Evolutionary conservation across 257 asterid species (phyloP).

Genomic region (Plectranthus barbatus): DNA sequence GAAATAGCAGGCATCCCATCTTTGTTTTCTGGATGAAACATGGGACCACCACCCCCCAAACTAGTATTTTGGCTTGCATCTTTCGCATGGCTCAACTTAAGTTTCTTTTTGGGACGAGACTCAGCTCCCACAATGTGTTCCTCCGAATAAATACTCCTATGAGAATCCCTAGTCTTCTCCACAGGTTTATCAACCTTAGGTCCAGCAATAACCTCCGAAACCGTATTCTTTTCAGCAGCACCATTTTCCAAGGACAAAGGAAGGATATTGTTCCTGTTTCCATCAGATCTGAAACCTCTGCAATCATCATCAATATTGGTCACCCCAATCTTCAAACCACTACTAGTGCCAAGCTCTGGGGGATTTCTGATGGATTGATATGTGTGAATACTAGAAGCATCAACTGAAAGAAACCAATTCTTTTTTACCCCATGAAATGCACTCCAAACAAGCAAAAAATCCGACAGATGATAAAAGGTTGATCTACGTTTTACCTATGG

Average conservation of each 20-base stretch:
- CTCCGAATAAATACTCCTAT: neutral
- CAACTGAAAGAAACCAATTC: constrained; percentile 43
- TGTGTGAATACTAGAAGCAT: constrained; percentile 21
- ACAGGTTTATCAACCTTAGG: constrained; percentile 19
- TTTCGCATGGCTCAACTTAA: constrained; percentile 19
- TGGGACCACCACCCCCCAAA: neutral
- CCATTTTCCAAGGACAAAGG: constrained; percentile 10
- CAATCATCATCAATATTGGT: constrained; percentile 3
- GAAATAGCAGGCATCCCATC: neutral
- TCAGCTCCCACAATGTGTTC: constrained; percentile 10
- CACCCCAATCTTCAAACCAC: constrained; percentile 13
- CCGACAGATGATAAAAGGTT: constrained; percentile 49
- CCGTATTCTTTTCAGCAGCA: constrained; percentile 16
- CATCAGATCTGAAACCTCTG: constrained; percentile 14
- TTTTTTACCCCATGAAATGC: constrained; percentile 32
- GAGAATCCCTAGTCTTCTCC: constrained; percentile 9
- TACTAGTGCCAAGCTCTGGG: constrained; percentile 8
- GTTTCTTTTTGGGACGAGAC: constrained; percentile 36
- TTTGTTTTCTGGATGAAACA: neutral
- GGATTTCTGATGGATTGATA: neutral
- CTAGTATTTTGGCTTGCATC: constrained; percentile 9
- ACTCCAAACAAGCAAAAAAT: constrained; percentile 41
- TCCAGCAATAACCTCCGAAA: constrained; percentile 13
- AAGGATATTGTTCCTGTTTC: constrained; percentile 12
- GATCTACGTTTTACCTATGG: constrained; percentile 45